Evolutionary conservation across 2,329 filamentous ascomycete species (phyloP).

Genomic region (Pseudogymnoascus sp.): DNA sequence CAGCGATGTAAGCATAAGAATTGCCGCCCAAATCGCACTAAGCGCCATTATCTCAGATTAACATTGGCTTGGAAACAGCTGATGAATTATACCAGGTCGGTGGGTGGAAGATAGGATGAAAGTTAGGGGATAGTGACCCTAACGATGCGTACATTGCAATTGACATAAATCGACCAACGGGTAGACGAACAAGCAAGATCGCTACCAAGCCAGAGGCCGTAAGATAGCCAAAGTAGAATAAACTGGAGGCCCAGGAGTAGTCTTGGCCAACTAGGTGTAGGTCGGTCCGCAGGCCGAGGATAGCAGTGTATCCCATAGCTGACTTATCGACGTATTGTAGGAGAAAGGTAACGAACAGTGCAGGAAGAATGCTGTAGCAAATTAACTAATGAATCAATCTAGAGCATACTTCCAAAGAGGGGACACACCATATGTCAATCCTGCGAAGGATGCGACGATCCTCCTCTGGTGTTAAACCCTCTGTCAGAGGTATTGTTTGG

Average conservation of each 20-base stretch:
- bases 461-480: not conserved
- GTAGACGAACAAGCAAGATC: conserved; percentile 11
- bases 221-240: conserved; percentile 13
- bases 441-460: conserved; percentile 10
- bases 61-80: not conserved
- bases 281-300: conserved; percentile 17
- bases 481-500: not conserved
- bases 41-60: not conserved
- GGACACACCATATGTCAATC: conserved; percentile 2
- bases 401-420: not conserved
- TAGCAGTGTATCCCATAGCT: not conserved
- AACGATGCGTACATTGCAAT: conserved; percentile 13
- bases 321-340: conserved; percentile 9
- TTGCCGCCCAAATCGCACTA: conserved; percentile 7
- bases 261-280: conserved; percentile 28
- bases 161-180: conserved; percentile 12
- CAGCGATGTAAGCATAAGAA: conserved; percentile 11
- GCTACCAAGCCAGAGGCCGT: not conserved
- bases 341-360: conserved; percentile 1
- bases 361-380: conserved; percentile 8
- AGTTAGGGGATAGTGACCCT: not conserved
- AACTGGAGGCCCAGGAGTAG: conserved; percentile 9
- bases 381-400: not conserved
- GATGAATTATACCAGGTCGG: not conserved
- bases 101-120: not conserved